These are phyloP conservation scores for Moricandia moricandioides DNA, from an alignment of 345 rosid species.

Conservation along the genomic window DNA sequence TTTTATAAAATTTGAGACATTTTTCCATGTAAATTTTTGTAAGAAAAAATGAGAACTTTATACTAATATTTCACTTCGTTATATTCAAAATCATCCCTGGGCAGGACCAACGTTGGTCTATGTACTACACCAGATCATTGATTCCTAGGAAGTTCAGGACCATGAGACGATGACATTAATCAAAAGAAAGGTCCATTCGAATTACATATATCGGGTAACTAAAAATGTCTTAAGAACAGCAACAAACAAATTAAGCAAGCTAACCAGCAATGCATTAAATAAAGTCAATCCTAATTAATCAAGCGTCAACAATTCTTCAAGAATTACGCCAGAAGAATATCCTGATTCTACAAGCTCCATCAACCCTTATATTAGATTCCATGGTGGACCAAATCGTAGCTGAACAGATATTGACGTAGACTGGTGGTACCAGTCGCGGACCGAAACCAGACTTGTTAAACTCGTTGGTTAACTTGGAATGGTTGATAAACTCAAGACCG, in stretches of 20 bases:
- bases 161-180: neutral
- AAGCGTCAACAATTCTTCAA: neutral
- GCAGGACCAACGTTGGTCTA: neutral
- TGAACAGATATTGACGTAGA: conserved; percentile 11
- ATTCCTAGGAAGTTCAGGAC: neutral
- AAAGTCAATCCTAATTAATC: neutral
- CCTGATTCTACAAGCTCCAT: neutral
- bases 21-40: too few species aligned
- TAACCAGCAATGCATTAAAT: neutral
- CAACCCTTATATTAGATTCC: neutral
- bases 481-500: neutral
- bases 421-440: neutral
- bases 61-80: too few species aligned
- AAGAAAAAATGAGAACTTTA: too few species aligned
- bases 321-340: neutral
- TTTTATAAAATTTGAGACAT: too few species aligned
- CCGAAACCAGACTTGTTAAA: neutral
- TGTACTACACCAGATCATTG: neutral
- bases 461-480: neutral
- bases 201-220: neutral
- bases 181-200: neutral
- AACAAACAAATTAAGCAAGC: neutral
- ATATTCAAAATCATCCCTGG: neutral
- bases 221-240: neutral
- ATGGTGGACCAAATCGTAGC: conserved; percentile 14